Conservation (phyloP, 192 early-diverging fungal species). For the Dimargaris cristalligena region DNA sequence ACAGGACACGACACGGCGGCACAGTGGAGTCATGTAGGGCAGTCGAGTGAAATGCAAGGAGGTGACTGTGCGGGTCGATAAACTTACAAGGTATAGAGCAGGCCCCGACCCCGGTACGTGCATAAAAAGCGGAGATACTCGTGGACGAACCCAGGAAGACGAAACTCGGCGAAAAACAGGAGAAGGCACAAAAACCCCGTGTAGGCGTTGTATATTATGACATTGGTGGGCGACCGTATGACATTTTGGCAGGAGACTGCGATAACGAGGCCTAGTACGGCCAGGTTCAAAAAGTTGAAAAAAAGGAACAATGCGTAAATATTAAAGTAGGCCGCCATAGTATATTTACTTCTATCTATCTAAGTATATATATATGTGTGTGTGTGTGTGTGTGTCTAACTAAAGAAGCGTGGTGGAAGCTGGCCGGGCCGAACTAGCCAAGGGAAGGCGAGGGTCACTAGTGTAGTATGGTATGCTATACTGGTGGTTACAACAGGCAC, state of each 20-base stretch:
- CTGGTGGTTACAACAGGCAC: too few relatives aligned
- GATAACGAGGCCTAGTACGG: conserved; percentile 23
- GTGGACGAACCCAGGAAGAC: conserved; percentile 22
- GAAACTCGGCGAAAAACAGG: conserved; percentile 32
- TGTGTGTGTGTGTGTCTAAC: too few relatives aligned
- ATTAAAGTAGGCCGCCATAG: conserved; percentile 25
- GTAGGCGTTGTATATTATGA: conserved; percentile 31
- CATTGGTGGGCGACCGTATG: conserved; percentile 26
- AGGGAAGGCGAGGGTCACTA: too few relatives aligned
- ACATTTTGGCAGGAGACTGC: conserved; percentile 24
- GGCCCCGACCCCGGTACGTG: conserved; percentile 36
- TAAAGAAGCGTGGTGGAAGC: too few relatives aligned
- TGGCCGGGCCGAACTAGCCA: too few relatives aligned
- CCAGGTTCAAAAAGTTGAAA: conserved; percentile 27
- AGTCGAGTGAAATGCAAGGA: neutral
- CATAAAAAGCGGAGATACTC: conserved; percentile 33
- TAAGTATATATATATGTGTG: too few relatives aligned
- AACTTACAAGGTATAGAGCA: conserved; percentile 33
- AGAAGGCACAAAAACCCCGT: conserved; percentile 25
- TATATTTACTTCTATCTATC: too few relatives aligned
- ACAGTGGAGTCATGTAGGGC: too few relatives aligned
- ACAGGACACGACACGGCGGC: too few relatives aligned
- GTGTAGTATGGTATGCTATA: too few relatives aligned
- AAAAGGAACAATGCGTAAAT: conserved; percentile 24
- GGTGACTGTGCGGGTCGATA: neutral